Evolutionary conservation across 805 yeast genomes (phyloP), one percentile per base, ranked within the genome.

Genomic region (Saccharomycopsis sp.): DNA sequence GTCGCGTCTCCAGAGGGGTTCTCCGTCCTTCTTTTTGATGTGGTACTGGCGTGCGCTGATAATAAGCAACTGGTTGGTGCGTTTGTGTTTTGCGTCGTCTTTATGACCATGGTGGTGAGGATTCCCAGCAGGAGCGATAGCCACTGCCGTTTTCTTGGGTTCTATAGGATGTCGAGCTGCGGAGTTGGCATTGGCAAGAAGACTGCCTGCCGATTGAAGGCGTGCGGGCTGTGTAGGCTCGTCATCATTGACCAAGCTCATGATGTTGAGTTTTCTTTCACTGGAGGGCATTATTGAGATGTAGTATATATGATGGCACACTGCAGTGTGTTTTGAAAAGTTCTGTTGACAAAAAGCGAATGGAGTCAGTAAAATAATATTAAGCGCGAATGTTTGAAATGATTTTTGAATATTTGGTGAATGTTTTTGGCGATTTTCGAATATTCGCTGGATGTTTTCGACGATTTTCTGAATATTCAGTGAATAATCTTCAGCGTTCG

Each of bases 21-120:
- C 95, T 3, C 98, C 97, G 67, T 92, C 98, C 18, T 83, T 78
- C 67, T 91, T 92, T 71, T 92, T 92, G 64, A 92, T 70, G 69
- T 85, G 91, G 51, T 88, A 74, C 24, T 75, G 71, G 2, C 77
- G 64, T 1, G 72, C 70, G 47, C 62, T 57, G 2, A 59, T 61
- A 12, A 61, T 23, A 7, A 57, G 50, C 7, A 58, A 54, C 20
- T 60, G 63, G 21, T 60, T 60, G 12, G 57, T 54, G 18, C 63
- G n/a, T 24, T 60, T 60, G 9, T 53, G 50, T 18, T 50, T 54
- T 16, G 44, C 3, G 16, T n/a, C 24, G 16, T 40, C 52, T 52
- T 41, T 55, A 46, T 21, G 18, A 15, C 46, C 50, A 24, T 51
- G 15, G n/a, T 29, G 37, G 12, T 29, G 37, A 7, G 37, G 37